Base-by-base conservation (phyloP, 805 yeast genomes). In the Candida ficus region DNA sequence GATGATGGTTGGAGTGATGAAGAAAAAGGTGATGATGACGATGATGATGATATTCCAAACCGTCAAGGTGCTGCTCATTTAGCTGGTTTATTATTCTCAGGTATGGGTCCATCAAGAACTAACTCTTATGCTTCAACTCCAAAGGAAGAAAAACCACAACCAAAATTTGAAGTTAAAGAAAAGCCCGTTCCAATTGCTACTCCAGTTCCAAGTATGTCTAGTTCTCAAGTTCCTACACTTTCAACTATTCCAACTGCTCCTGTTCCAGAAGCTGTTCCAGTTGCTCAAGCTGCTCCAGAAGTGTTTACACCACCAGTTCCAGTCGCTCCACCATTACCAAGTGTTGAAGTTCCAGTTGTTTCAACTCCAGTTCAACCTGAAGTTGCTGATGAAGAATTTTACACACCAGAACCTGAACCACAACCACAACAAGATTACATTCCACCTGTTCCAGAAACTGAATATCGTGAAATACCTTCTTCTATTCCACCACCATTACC, bases 401-500 rank as follows among this genome's bases (percentile, higher is more conserved):
- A 35, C 14, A 35, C 41, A 7, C 36, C 33, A 26, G 44, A 41
- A 19, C 40, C 40, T 3, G 39, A 25, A 21, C 29, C 33, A 20
- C n/a, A 23, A 5, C 16, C 20, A n/a, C n/a, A n/a, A n/a, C n/a
- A n/a, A n/a, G n/a, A n/a, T n/a, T n/a, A n/a, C n/a, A n/a, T n/a
- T n/a, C n/a, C n/a, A n/a, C n/a, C n/a, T 16, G 38, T 50, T 14
- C 48, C 47, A 4, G 37, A 46, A 22, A 41, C 47, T 13, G 38
- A 56, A 18, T 50, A 60, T 25, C 26, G 31, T 14, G 27, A 14
- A 8, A 20, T 64, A 9, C 61, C 66, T 21, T 57, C 58, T 18
- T 49, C 42, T 39, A 55, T 56, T 16, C 58, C 70, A 7, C 65
- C 69, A 6, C 57, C 64, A 5, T 55, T 69, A 7, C 66, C 72